These are phyloP conservation scores for Aspergillus nanangensis DNA, from an alignment of 495 filamentous ascomycete genomes.

Conservation along the genomic window DNA sequence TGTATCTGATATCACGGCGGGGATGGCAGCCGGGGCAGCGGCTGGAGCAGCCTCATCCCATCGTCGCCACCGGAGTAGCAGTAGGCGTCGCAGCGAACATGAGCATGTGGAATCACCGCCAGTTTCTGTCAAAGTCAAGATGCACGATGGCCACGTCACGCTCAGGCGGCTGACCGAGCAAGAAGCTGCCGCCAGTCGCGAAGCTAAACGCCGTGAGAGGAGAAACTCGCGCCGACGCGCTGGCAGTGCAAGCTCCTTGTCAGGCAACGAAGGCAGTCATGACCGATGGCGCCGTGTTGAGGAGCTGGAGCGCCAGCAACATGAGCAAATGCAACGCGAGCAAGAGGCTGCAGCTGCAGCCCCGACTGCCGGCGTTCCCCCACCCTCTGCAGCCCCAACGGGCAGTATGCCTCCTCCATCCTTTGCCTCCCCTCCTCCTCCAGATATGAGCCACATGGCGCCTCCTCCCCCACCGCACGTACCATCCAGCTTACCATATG, in stretches of 20 bases:
- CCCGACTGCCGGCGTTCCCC: too few relatives aligned
- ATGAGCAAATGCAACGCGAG: slow-evolving; percentile 44
- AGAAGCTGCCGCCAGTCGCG: slow-evolving; percentile 64
- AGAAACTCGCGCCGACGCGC: slow-evolving; percentile 36
- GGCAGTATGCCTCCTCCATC: slow-evolving; percentile 26
- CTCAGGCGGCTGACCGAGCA: slow-evolving; percentile 75
- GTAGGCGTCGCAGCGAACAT: slow-evolving; percentile 29
- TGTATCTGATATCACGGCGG: slow-evolving; percentile 35
- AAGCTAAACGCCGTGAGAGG: slow-evolving; percentile 45
- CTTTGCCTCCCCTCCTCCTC: slow-evolving; percentile 27
- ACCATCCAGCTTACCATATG: slow-evolving; percentile 36
- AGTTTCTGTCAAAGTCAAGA: slow-evolving; percentile 74
- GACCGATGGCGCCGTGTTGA: slow-evolving; percentile 51
- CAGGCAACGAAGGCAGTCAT: slow-evolving; percentile 37
- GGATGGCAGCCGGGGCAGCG: slow-evolving; percentile 38
- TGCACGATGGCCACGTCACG: slow-evolving; percentile 77
- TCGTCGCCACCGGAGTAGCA: slow-evolving; percentile 35
- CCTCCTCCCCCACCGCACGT: slow-evolving; percentile 33
- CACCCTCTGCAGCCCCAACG: slow-evolving; percentile 21
- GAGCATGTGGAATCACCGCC: slow-evolving; percentile 52
- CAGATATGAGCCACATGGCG: slow-evolving; percentile 26
- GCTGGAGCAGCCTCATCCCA: slow-evolving; percentile 34
- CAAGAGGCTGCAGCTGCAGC: slow-evolving; percentile 29
- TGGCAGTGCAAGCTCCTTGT: slow-evolving; percentile 42
- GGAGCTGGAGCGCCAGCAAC: slow-evolving; percentile 46